Base-by-base conservation (phyloP, 495 filamentous ascomycete species). In the Tricharina praecox region DNA sequence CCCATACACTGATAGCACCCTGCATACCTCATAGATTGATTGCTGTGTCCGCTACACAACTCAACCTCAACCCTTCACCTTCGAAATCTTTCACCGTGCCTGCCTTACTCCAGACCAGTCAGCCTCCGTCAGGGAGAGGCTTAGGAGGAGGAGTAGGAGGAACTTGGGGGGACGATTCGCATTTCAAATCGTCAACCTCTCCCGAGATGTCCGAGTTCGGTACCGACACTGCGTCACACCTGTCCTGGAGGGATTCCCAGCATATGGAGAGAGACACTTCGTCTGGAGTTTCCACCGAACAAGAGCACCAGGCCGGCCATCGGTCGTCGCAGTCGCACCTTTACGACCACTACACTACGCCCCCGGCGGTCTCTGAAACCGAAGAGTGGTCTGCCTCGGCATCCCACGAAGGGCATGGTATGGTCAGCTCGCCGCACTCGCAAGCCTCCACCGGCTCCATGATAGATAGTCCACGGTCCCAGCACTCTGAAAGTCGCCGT, bases 401-500 rank as follows among this genome's bases (percentile, higher is more conserved):
- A 39, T 44, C 53, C 18, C 58, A 61, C 39, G 58, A 56, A 50
- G 50, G 51, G 24, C 56, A 61, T 33, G 38, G 41, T 11, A 42
- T 41, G 5, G 50, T 55, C 49, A 47, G 50, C 18, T 61, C 58
- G 30, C 57, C 58, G 13, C 58, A 61, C 49, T 61, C 58, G 3
- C 49, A 47, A 16, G 34, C 28, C 38, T 57, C 51, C 18, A 43
- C 54, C 39, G 53, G 53, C 21, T 60, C 58, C 33, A 58, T 60
- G 53, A 60, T 59, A 46, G 58, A 55, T 18, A 61, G 58, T 23
- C 58, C 58, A 38, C 53, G 53, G 18, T 61, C 58, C 26, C 55
- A 58, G 15, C 53, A 53, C 21, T 56, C 56, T 15, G 56, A 54
- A 42, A 51, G 57, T 43, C 54, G 55, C 44, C 47, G 54, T 45